A percentile compares a stretch with the other conserved stretches of the same genome.
Evolutionary conservation across 352 stramenopile species (phyloP).

Genomic region (Pilasporangium apinafurcum): DNA sequence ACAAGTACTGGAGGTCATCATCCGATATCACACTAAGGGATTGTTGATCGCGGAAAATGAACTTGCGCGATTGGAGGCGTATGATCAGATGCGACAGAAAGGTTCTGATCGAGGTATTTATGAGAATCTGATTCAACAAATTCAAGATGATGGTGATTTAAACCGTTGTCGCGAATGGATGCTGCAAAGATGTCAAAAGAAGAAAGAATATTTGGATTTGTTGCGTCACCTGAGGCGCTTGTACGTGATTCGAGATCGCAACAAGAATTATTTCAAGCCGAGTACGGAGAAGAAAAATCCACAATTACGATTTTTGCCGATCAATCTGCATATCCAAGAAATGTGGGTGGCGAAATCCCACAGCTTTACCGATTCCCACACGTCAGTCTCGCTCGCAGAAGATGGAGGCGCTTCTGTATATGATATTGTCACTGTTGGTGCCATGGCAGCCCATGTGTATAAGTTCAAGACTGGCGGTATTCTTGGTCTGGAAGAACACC

Average conservation of each 20-base stretch:
- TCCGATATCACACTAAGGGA: constrained; percentile 70
- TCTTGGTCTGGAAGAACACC: constrained; percentile 63
- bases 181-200: constrained; percentile 50
- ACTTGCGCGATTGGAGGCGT: constrained; percentile 67
- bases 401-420: constrained; percentile 43
- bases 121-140: constrained; percentile 86
- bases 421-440: constrained; percentile 81
- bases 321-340: constrained; percentile 82
- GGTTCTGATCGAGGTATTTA: constrained; percentile 78
- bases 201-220: constrained; percentile 69
- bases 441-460: constrained; percentile 83
- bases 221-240: constrained; percentile 52
- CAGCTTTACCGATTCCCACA: constrained; percentile 26
- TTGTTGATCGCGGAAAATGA: constrained; percentile 71
- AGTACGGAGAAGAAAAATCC: constrained; percentile 85
- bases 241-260: constrained; percentile 61
- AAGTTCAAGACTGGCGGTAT: constrained; percentile 87
- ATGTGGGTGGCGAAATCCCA: constrained; percentile 78
- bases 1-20: constrained; percentile 77
- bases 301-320: constrained; percentile 70
- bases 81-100: constrained; percentile 72
- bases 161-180: constrained; percentile 84
- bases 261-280: constrained; percentile 83
- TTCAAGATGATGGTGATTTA: constrained; percentile 80
- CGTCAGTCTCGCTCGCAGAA: constrained; percentile 13